These are phyloP conservation scores for Pyricularia grisea DNA, from an alignment of 2,329 filamentous ascomycete genomes.

Conservation along the genomic window DNA sequence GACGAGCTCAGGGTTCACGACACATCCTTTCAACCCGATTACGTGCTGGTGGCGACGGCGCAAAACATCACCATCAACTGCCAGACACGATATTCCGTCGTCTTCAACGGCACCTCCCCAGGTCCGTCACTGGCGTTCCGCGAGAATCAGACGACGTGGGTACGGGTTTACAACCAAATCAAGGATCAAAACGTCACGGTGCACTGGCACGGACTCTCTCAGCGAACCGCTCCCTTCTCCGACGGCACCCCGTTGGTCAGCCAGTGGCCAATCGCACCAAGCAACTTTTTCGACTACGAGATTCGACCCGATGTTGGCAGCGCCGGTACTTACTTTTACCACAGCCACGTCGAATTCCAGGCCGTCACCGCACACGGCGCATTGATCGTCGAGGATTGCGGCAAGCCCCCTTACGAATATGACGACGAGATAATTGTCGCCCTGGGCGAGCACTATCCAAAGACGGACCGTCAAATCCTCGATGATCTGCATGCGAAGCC, in stretches of 20 bases:
- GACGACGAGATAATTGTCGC: conserved; percentile 50
- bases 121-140: conserved; percentile 37
- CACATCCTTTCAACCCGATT: conserved; percentile 27
- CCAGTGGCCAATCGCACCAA: conserved; percentile 56
- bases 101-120: conserved; percentile 43
- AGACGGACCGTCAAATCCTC: conserved; percentile 41
- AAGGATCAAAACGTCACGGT: conserved; percentile 44
- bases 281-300: conserved; percentile 60
- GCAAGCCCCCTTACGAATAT: conserved; percentile 43
- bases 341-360: conserved; percentile 46
- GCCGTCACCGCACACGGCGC: conserved; percentile 46
- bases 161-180: conserved; percentile 51
- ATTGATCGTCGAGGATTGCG: conserved; percentile 45
- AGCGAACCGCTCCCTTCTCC: conserved; percentile 50
- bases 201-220: conserved; percentile 59
- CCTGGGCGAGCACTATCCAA: conserved; percentile 47
- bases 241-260: conserved; percentile 51
- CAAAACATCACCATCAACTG: conserved; percentile 32
- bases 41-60: conserved; percentile 33
- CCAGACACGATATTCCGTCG: conserved; percentile 27
- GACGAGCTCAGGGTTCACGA: conserved; percentile 14
- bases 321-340: conserved; percentile 47
- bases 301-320: conserved; percentile 40
- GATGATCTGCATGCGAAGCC: conserved; percentile 35
- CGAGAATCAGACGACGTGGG: conserved; percentile 39